Conservation (phyloP, 768 basidiomycete species). For the Trametes cingulata region DNA sequence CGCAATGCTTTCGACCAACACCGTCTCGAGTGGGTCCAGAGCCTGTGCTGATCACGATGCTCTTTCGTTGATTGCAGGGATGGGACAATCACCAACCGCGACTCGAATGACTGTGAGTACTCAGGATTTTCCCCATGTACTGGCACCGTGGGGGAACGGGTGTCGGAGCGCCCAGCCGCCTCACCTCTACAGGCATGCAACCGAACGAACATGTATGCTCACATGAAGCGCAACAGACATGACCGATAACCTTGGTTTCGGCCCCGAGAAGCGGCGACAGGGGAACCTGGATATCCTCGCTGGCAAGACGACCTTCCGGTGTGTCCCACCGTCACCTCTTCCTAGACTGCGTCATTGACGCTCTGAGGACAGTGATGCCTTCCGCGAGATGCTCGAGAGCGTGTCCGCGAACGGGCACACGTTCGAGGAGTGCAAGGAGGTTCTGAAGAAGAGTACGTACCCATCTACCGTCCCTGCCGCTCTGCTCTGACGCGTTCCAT, state of each 20-base stretch:
- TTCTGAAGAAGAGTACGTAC: constrained; percentile 66
- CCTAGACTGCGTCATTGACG: background rate
- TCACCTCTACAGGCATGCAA: background rate
- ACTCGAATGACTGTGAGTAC: constrained; percentile 86
- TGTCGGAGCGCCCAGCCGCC: no score
- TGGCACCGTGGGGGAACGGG: no score
- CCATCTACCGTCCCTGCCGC: background rate
- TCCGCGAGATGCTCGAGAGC: constrained; percentile 83
- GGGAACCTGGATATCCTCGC: constrained; percentile 74
- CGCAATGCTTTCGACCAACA: no score
- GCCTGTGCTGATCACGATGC: constrained; percentile 2
- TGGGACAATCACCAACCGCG: constrained; percentile 89
- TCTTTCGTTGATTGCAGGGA: constrained; percentile 54
- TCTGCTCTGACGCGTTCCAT: background rate
- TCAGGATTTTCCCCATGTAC: background rate
- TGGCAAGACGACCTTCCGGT: constrained; percentile 72
- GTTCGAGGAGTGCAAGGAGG: constrained; percentile 83
- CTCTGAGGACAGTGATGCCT: constrained; percentile 67
- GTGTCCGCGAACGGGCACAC: constrained; percentile 72
- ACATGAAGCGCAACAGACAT: constrained; percentile 49
- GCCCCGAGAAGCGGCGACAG: constrained; percentile 67
- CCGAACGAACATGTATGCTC: background rate
- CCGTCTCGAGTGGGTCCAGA: no score
- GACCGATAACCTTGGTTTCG: constrained; percentile 90
- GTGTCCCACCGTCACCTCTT: constrained; percentile 11